Evolutionary conservation across 179 eudicot genomes (phyloP), one percentile per base, ranked within the genome.

Genomic region (Sideroxylon spinosum): DNA sequence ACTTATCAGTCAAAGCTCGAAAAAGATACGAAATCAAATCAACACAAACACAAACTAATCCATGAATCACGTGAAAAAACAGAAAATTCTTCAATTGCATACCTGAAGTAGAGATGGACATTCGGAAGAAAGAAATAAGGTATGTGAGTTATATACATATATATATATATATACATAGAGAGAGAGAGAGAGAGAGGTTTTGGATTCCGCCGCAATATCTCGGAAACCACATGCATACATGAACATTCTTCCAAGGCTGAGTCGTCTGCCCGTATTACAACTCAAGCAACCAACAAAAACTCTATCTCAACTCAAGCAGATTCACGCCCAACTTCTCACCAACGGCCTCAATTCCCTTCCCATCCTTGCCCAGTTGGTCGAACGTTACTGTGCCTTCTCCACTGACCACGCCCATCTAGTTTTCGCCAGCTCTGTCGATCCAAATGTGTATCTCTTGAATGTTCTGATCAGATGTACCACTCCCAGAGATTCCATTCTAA

Each of bases 391-490:
- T 28, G n/a, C 81, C 22, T 23, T 86, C 11, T 85, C 89, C 56
- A 59, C 88, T 3, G 70, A 64, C 74, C 74, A 86, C 56, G 92
- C 92, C 63, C 83, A 84, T 57, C 82, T 73, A 61, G 74, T 91
- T 5, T 53, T 84, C 78, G 70, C 67, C 76, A 84, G 82, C 67
- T 79, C 81, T 9, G 26, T 73, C 32, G 20, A 63, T 71, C 65
- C 60, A 3, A 77, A 80, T 59, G 8, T 74, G 0, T 88, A 85
- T 57, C 89, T 87, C 6, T 65, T 89, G 20, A 88, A 89, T 61
- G 86, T 88, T 65, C 64, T 89, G 29, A 89, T 91, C 83, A 88
- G 84, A 81, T 88, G 87, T 56, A 78, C 81, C 81, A 70, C 28
- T 62, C 89, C 93, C 83, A 87, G 72, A 78, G 63, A 85, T 74